Conservation (phyloP, 768 basidiomycete species). For the Pisolithus tinctorius region DNA sequence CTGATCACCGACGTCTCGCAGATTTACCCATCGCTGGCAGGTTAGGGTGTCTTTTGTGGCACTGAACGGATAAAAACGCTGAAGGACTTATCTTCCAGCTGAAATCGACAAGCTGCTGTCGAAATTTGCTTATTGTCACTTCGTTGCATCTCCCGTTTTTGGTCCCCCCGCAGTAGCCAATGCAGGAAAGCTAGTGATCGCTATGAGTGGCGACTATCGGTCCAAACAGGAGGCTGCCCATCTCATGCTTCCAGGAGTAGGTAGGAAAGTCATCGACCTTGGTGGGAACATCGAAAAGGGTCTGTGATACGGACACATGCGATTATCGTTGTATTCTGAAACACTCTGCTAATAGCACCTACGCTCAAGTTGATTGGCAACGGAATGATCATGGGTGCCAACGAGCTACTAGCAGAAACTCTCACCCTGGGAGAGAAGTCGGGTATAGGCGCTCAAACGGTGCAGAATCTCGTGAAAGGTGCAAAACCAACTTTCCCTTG, state of each 20-base stretch:
- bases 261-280: slow-evolving; percentile 70
- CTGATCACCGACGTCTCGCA: slow-evolving; percentile 18
- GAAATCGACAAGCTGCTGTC: slow-evolving; percentile 67
- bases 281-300: slow-evolving; percentile 85
- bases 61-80: neutral
- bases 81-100: slow-evolving; percentile 28
- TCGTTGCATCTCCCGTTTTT: slow-evolving; percentile 76
- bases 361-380: slow-evolving; percentile 79
- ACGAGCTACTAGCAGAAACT: slow-evolving; percentile 78
- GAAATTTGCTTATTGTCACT: slow-evolving; percentile 46
- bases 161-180: slow-evolving; percentile 64
- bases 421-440: slow-evolving; percentile 81
- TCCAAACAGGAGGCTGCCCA: slow-evolving; percentile 78
- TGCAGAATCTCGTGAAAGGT: slow-evolving; percentile 56
- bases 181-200: slow-evolving; percentile 57
- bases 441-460: slow-evolving; percentile 61
- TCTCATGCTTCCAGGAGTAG: slow-evolving; percentile 74
- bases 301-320: slow-evolving; percentile 10
- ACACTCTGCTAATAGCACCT: slow-evolving; percentile 37
- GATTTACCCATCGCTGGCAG: slow-evolving; percentile 52
- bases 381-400: slow-evolving; percentile 64
- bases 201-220: slow-evolving; percentile 75
- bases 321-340: neutral
- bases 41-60: slow-evolving; percentile 16
- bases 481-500: slow-evolving; percentile 1